phyloP scores from a whole-genome alignment of 331 rosid genomes.

The Rhamnella rubrinervis region DNA sequence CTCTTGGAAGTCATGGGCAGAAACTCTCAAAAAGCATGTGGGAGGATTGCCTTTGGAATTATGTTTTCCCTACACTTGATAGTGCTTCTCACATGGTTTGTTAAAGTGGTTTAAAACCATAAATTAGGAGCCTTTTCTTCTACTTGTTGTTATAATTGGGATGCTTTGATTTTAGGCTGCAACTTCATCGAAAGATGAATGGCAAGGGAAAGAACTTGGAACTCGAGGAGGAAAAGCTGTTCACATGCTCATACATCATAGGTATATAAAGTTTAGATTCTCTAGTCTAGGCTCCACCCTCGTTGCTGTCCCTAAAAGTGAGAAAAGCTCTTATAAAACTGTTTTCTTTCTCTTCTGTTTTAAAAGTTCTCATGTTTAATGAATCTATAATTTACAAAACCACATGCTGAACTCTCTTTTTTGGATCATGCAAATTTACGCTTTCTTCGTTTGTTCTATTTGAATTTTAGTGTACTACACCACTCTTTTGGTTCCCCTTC shows the following conservation, averaged over 20 bases:
- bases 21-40: conserved; percentile 88
- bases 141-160: conserved; percentile 29
- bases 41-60: conserved; percentile 97
- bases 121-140: conserved; percentile 13
- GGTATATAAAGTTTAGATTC: conserved; percentile 47
- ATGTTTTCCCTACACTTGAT: conserved; percentile 84
- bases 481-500: too few species aligned
- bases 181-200: conserved; percentile 96
- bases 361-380: conserved; percentile 23
- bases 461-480: too few species aligned
- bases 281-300: conserved; percentile 1
- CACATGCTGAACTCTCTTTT: too few species aligned
- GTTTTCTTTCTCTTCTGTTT: neutral
- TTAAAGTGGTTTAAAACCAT: conserved; percentile 27
- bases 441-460: too few species aligned
- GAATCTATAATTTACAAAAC: conserved; percentile 11
- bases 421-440: too few species aligned
- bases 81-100: conserved; percentile 96
- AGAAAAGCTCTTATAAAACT: neutral
- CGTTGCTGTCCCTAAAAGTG: neutral
- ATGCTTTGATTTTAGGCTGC: conserved; percentile 62
- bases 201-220: conserved; percentile 98
- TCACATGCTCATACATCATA: conserved; percentile 99
- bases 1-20: conserved; percentile 88
- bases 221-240: conserved; percentile 95